Percentiles rank a stretch among this genome's conserved stretches.
Conservation (phyloP, 352 stramenopile species). For the Elongisporangium prolatum region DNA sequence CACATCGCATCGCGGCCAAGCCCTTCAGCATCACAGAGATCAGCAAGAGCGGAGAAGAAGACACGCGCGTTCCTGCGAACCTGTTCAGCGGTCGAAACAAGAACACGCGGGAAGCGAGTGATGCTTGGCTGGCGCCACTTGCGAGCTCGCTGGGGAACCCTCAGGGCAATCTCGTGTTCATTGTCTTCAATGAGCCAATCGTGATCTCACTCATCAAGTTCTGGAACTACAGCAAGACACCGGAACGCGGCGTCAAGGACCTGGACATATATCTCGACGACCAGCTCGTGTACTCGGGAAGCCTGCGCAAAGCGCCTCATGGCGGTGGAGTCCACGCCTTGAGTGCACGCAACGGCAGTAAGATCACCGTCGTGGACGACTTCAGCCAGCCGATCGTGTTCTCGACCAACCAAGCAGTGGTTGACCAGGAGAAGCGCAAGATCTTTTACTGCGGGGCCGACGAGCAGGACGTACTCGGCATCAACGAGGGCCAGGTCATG, state of each 20-base stretch:
- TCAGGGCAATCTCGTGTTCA: slow-evolving; percentile 65
- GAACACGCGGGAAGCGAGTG: slow-evolving; percentile 67
- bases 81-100: slow-evolving; percentile 64
- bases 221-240: slow-evolving; percentile 88
- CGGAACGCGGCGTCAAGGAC: slow-evolving; percentile 75
- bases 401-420: slow-evolving; percentile 51
- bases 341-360: slow-evolving; percentile 22
- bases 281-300: slow-evolving; percentile 70
- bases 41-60: slow-evolving; percentile 15
- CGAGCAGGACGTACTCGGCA: slow-evolving; percentile 86
- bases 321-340: slow-evolving; percentile 13
- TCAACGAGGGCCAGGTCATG: slow-evolving; percentile 88
- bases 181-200: slow-evolving; percentile 66
- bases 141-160: slow-evolving; percentile 54
- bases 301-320: slow-evolving; percentile 42
- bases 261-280: slow-evolving; percentile 87
- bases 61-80: slow-evolving; percentile 53
- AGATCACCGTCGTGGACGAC: slow-evolving; percentile 40
- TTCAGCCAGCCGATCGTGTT: slow-evolving; percentile 85
- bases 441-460: slow-evolving; percentile 69
- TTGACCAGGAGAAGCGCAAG: slow-evolving; percentile 61
- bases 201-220: slow-evolving; percentile 83
- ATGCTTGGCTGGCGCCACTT: slow-evolving; percentile 70
- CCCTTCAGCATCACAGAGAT: slow-evolving; percentile 62
- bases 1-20: slow-evolving; percentile 37